Percentiles rank a stretch among this genome's conserved stretches.
These are phyloP conservation scores for Pyricularia grisea DNA, from an alignment of 2,329 filamentous ascomycete species.

Conservation along the genomic window DNA sequence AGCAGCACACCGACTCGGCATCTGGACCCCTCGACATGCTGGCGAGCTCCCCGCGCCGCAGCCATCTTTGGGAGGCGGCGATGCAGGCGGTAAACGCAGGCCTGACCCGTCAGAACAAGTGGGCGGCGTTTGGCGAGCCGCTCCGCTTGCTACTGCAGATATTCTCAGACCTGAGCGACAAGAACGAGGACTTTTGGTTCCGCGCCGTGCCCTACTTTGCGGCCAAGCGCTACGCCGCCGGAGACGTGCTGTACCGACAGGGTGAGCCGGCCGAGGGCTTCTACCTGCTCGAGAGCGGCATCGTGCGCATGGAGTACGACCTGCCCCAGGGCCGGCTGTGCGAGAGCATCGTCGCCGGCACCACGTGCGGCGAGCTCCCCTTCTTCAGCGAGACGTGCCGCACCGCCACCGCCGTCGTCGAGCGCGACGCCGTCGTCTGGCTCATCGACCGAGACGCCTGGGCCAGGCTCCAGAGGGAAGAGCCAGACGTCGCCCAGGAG, in stretches of 20 bases:
- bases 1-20: slow-evolving; percentile 4
- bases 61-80: slow-evolving; percentile 70
- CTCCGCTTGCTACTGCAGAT: slow-evolving; percentile 87
- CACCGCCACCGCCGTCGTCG: slow-evolving; percentile 78
- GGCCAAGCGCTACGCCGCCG: slow-evolving; percentile 56
- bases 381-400: slow-evolving; percentile 89
- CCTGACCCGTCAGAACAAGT: slow-evolving; percentile 52
- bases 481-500: slow-evolving; percentile 74
- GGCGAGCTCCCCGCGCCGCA: slow-evolving; percentile 73
- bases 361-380: slow-evolving; percentile 89
- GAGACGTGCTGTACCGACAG: slow-evolving; percentile 66
- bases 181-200: slow-evolving; percentile 96
- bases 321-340: slow-evolving; percentile 81
- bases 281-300: slow-evolving; percentile 82
- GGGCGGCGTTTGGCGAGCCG: slow-evolving; percentile 82
- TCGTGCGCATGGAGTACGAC: slow-evolving; percentile 83
- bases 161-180: slow-evolving; percentile 78
- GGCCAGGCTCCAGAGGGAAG: slow-evolving; percentile 59
- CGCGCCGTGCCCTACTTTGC: slow-evolving; percentile 66
- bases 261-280: slow-evolving; percentile 75
- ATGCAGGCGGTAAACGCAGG: slow-evolving; percentile 59
- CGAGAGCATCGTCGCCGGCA: slow-evolving; percentile 88
- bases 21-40: slow-evolving; percentile 22
- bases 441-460: slow-evolving; percentile 64
- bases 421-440: slow-evolving; percentile 78